Evolutionary conservation across 441 rosid genomes (phyloP), one percentile per base, ranked within the genome.

Genomic region (Adansonia rubrostipa): DNA sequence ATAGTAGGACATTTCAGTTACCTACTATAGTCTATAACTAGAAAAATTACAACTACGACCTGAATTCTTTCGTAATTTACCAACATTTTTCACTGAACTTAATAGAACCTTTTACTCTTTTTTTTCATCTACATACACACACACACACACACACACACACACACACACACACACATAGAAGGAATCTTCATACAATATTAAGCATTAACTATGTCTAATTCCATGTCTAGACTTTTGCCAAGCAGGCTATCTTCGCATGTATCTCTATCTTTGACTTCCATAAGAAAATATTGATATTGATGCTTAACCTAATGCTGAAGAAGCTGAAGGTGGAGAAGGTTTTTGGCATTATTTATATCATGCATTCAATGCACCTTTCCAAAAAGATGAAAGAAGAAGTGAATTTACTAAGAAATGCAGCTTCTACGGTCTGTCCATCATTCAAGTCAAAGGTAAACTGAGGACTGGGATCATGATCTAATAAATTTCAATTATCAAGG

Each of bases 361-460:
- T 24, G 44, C 58, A 14, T 19, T 13, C 36, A 45, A 19, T 19
- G 17, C 36, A 13, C 60, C 40, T 69, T 24, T 51, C 74, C 11
- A 24, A 14, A 14, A 50, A 9, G 45, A 70, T 3, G 19, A 50
- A 28, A 70, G 60, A 14, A 50, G 42, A 24, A 24, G 19, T 13
- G 8, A 70, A 24, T 70, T 65, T 70, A 70, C 73, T 5, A 20
- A 11, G 36, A 68, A 68, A 13, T 9, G 15, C 36, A 13, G 42
- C 19, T 69, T 22, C 20, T 22, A 24, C 33, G 28, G 44, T 70
- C 44, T 69, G 17, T 36, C 58, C 58, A 14, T 48, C 45, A 50
- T 50, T 24, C 13, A 50, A 50, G 51, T 70, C 74, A 70, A 24
- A 50, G 15, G 60, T 28, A 70, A 70, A 70, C 20, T 47, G 72